Percentiles rank a stretch among this genome's conserved stretches.
These are phyloP conservation scores for Coriaria nepalensis DNA, from an alignment of 306 rosid species.

Conservation along the genomic window DNA sequence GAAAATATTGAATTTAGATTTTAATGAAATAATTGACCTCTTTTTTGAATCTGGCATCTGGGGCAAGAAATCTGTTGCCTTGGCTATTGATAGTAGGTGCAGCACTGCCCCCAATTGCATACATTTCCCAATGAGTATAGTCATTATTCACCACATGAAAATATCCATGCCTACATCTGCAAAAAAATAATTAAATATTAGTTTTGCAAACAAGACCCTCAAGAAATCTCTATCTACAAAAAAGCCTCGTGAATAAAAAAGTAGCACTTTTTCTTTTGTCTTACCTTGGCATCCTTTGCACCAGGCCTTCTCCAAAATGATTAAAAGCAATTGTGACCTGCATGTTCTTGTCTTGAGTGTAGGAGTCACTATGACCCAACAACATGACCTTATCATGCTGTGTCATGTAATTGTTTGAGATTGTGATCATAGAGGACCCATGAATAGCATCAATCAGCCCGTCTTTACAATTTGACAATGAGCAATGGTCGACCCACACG, in stretches of 20 bases:
- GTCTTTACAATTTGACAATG: conserved; percentile 68
- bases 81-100: conserved; percentile 88
- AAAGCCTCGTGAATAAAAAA: conserved; percentile 7
- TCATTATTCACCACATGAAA: conserved; percentile 99
- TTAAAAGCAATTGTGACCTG: conserved; percentile 91
- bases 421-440: conserved; percentile 72
- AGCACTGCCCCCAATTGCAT: conserved; percentile 97
- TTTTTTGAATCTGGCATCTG: conserved; percentile 65
- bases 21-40: conserved; percentile 35
- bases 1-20: no score
- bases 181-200: not conserved
- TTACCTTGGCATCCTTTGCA: conserved; percentile 98
- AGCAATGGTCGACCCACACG: conserved; percentile 89
- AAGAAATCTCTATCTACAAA: not conserved
- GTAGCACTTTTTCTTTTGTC: not conserved
- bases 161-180: conserved; percentile 92
- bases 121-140: conserved; percentile 99
- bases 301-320: conserved; percentile 95
- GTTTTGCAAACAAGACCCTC: no score
- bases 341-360: conserved; percentile 79
- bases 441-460: conserved; percentile 82
- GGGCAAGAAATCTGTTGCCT: conserved; percentile 88
- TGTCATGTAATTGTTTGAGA: conserved; percentile 92
- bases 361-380: conserved; percentile 78
- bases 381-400: conserved; percentile 96